Percentiles rank a stretch among this genome's conserved stretches.
These are phyloP conservation scores for Malus asiatica DNA, from an alignment of 306 rosid genomes.

Conservation along the genomic window DNA sequence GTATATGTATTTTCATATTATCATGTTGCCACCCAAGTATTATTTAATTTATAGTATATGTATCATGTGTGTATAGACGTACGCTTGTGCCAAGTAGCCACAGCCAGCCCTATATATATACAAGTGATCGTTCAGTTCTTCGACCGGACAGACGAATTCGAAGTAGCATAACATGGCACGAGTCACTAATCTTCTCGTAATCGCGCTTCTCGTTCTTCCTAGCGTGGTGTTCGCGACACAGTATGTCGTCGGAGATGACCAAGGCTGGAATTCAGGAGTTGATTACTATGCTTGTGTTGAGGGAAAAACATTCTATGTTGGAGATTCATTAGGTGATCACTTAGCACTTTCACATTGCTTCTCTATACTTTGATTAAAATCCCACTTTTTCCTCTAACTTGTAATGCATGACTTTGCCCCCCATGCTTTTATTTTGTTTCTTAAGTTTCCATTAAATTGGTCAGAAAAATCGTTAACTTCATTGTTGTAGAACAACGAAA, in stretches of 20 bases:
- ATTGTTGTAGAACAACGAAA: no score
- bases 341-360: neutral
- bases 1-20: neutral
- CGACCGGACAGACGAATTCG: neutral
- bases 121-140: neutral
- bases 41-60: neutral
- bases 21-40: neutral
- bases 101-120: neutral
- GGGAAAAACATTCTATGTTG: neutral
- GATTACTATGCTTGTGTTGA: constrained; percentile 3
- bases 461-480: no score
- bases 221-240: neutral
- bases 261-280: constrained; percentile 4
- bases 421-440: neutral
- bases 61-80: neutral
- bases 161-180: neutral
- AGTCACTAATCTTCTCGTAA: neutral
- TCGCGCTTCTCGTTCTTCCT: neutral
- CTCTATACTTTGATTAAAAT: no score
- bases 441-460: no score
- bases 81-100: neutral
- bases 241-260: neutral
- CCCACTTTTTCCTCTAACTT: no score
- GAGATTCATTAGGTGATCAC: neutral
- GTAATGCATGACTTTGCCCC: neutral